These are phyloP conservation scores for Alternaria consortialis DNA, from an alignment of 2,329 filamentous ascomycete species.

Conservation along the genomic window DNA sequence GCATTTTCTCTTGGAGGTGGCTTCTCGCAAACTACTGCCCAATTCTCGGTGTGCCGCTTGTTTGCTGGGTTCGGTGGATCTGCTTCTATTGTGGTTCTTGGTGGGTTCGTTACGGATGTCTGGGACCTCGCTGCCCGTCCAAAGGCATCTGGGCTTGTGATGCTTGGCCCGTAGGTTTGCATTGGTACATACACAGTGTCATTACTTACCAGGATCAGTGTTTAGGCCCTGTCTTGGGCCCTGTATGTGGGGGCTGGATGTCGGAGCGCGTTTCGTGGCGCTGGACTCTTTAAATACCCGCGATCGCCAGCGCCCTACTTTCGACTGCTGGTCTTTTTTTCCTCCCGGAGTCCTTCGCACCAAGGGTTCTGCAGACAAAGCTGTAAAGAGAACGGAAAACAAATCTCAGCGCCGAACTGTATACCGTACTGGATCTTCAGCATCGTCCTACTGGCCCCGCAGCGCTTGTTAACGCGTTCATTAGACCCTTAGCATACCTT, in stretches of 20 bases:
- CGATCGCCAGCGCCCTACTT: conserved; percentile 18
- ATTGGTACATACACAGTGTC: not conserved
- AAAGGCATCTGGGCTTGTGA: conserved; percentile 21
- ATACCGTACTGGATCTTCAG: conserved; percentile 20
- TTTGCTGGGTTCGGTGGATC: not conserved
- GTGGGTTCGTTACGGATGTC: conserved; percentile 57
- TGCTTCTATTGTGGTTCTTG: conserved; percentile 31
- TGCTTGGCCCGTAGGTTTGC: conserved; percentile 15
- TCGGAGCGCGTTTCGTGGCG: conserved; percentile 20
- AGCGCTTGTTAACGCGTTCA: conserved; percentile 13
- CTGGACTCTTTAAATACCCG: conserved; percentile 23
- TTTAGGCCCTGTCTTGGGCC: conserved; percentile 24
- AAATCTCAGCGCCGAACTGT: conserved; percentile 4
- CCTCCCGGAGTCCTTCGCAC: conserved; percentile 18
- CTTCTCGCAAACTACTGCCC: not conserved
- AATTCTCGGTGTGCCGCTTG: not conserved
- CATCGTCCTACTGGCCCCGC: not conserved
- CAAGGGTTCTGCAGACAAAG: not conserved
- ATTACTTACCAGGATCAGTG: not conserved
- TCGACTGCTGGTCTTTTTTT: conserved; percentile 5
- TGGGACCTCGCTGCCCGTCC: conserved; percentile 39
- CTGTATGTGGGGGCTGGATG: conserved; percentile 26
- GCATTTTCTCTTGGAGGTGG: conserved; percentile 37
- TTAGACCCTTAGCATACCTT: conserved; percentile 14
- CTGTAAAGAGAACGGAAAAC: not conserved